A percentile compares a stretch with the other conserved stretches of the same genome.
These are phyloP conservation scores for Umbelopsis vinacea DNA, from an alignment of 192 early-diverging fungal species.

Conservation along the genomic window DNA sequence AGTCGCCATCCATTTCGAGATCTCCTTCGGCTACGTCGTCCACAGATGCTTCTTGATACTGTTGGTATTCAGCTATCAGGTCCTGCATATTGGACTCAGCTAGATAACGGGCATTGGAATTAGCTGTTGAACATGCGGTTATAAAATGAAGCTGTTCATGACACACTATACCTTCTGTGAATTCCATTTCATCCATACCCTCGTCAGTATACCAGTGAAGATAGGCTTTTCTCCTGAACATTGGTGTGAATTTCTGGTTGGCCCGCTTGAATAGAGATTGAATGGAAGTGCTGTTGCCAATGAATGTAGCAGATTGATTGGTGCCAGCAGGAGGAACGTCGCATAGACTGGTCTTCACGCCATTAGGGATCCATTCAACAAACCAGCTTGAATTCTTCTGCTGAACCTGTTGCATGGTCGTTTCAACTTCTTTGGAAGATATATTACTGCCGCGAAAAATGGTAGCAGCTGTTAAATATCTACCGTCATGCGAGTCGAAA, in stretches of 20 bases:
- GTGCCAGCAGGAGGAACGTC: constrained; percentile 83
- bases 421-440: constrained; percentile 77
- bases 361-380: constrained; percentile 97
- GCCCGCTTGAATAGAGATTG: constrained; percentile 89
- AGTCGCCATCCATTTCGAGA: constrained; percentile 47
- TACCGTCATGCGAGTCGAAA: constrained; percentile 87
- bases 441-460: constrained; percentile 75
- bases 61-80: constrained; percentile 96
- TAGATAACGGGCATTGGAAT: constrained; percentile 50
- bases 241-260: constrained; percentile 78
- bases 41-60: constrained; percentile 87
- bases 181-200: constrained; percentile 89
- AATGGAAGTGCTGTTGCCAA: constrained; percentile 89
- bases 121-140: neutral
- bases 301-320: constrained; percentile 87
- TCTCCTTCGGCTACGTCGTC: constrained; percentile 58
- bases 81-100: constrained; percentile 95
- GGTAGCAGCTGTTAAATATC: constrained; percentile 86
- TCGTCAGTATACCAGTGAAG: constrained; percentile 89
- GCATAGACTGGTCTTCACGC: constrained; percentile 80
- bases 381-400: constrained; percentile 73
- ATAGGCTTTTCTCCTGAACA: constrained; percentile 82
- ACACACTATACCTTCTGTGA: constrained; percentile 70
- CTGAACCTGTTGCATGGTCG: constrained; percentile 66
- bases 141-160: neutral